phyloP scores from a whole-genome alignment of 1,284 basidiomycete genomes.

The Moniliophthora roreri region DNA sequence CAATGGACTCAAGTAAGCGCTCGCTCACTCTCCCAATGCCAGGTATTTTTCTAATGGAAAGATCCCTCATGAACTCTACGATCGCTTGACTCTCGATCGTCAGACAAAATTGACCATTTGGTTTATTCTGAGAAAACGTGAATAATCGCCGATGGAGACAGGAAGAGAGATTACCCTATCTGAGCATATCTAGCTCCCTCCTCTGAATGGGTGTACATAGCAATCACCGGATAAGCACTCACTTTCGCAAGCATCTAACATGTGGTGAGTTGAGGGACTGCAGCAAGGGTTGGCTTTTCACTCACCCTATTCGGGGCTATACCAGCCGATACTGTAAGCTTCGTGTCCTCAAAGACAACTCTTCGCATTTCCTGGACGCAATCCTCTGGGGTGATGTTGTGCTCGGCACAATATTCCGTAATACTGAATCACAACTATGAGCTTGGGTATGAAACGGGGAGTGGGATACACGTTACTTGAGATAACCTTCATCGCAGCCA shows the following conservation, averaged over 20 bases:
- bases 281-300: constrained; percentile 17
- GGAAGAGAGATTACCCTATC: constrained; percentile 59
- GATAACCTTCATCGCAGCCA: constrained; percentile 87
- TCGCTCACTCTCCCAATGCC: constrained; percentile 90
- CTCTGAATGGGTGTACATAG: background rate
- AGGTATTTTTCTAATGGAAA: constrained; percentile 82
- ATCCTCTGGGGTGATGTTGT: constrained; percentile 64
- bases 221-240: constrained; percentile 10
- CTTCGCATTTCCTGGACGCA: constrained; percentile 80
- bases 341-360: constrained; percentile 72
- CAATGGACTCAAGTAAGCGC: constrained; percentile 81
- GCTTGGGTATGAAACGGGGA: constrained; percentile 6
- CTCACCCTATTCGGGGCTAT: constrained; percentile 85
- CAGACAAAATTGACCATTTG: constrained; percentile 87
- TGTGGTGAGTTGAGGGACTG: background rate
- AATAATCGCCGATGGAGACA: no score
- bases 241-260: constrained; percentile 79
- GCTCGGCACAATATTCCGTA: constrained; percentile 71
- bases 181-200: constrained; percentile 76
- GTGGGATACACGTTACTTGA: constrained; percentile 59
- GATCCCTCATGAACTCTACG: constrained; percentile 69
- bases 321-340: constrained; percentile 90
- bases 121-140: constrained; percentile 71
- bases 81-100: constrained; percentile 67
- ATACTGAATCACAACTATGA: constrained; percentile 47